Evolutionary conservation across 768 basidiomycete species (phyloP).

Genomic region (Tricholoma furcatifolium): DNA sequence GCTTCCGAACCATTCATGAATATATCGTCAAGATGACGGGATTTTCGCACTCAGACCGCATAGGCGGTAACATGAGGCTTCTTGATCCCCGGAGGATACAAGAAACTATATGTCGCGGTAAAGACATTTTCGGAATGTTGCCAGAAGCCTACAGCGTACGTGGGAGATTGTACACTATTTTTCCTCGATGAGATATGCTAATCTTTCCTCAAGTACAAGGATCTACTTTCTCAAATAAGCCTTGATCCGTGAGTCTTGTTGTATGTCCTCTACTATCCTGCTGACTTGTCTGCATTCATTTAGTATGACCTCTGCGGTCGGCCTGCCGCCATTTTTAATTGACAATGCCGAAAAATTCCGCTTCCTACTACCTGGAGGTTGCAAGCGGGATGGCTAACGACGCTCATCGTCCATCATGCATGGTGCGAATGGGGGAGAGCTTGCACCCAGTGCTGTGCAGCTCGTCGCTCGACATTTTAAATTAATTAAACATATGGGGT

Average conservation of each 20-base stretch:
- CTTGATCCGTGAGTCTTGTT: conserved; percentile 43
- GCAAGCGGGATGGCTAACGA: conserved; percentile 31
- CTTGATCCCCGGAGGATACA: conserved; percentile 54
- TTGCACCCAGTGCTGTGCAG: too few relatives aligned
- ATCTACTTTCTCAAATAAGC: conserved; percentile 51
- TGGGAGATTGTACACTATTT: conserved; percentile 9
- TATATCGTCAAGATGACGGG: conserved; percentile 59
- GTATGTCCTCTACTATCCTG: background rate
- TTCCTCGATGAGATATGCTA: background rate
- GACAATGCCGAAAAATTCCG: conserved; percentile 48
- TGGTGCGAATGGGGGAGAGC: too few relatives aligned
- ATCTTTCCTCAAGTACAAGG: conserved; percentile 40
- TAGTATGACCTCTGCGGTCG: conserved; percentile 46
- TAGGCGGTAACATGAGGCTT: conserved; percentile 45
- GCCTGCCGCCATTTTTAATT: conserved; percentile 50
- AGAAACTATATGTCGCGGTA: conserved; percentile 54
- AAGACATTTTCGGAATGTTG: conserved; percentile 65
- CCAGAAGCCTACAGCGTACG: conserved; percentile 61
- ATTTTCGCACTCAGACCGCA: conserved; percentile 62
- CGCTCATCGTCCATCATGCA: too few relatives aligned
- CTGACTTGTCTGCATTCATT: background rate
- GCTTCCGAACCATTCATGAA: conserved; percentile 59
- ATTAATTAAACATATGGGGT: too few relatives aligned
- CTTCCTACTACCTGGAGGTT: conserved; percentile 58
- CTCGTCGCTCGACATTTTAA: too few relatives aligned